A percentile compares a stretch with the other conserved stretches of the same genome.
Evolutionary conservation across 371 early-diverging fungal genomes (phyloP).

Genomic region (Lichtheimia hyalospora): DNA sequence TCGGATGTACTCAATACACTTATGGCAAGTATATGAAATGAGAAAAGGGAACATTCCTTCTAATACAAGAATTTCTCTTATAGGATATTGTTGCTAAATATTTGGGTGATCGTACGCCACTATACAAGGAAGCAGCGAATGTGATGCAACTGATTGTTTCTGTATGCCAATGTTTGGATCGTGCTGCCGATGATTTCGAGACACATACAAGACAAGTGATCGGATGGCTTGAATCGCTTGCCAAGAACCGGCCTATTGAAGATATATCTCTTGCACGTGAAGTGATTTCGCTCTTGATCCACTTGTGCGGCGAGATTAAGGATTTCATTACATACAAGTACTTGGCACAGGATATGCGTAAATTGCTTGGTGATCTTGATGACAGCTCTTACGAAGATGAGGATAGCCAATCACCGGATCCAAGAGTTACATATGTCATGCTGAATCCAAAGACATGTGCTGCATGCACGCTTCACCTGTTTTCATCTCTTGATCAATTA

Average conservation of each 20-base stretch:
- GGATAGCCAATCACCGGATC: neutral
- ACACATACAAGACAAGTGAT: slow-evolving; percentile 15
- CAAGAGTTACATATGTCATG: slow-evolving; percentile 20
- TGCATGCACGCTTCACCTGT: slow-evolving; percentile 22
- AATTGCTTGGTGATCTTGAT: slow-evolving; percentile 33
- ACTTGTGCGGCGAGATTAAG: slow-evolving; percentile 21
- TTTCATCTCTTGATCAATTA: slow-evolving; percentile 37
- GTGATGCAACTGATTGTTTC: slow-evolving; percentile 32
- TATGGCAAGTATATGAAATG: slow-evolving; percentile 11
- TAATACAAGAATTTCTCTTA: neutral
- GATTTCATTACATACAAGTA: slow-evolving; percentile 30
- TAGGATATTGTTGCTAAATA: slow-evolving; percentile 31
- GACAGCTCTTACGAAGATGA: slow-evolving; percentile 5
- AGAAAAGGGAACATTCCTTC: no score
- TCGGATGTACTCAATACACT: slow-evolving; percentile 5
- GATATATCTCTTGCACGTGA: slow-evolving; percentile 33
- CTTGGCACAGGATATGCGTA: slow-evolving; percentile 36
- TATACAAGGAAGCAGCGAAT: slow-evolving; percentile 44
- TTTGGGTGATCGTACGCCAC: slow-evolving; percentile 30
- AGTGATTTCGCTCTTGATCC: slow-evolving; percentile 28
- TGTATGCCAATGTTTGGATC: slow-evolving; percentile 23
- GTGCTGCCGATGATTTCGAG: slow-evolving; percentile 9
- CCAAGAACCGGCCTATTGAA: slow-evolving; percentile 40
- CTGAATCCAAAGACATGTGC: slow-evolving; percentile 37
- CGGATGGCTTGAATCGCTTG: slow-evolving; percentile 34